phyloP scores from a whole-genome alignment of 208 protist genomes.

The Acanthamoeba healyi region DNA sequence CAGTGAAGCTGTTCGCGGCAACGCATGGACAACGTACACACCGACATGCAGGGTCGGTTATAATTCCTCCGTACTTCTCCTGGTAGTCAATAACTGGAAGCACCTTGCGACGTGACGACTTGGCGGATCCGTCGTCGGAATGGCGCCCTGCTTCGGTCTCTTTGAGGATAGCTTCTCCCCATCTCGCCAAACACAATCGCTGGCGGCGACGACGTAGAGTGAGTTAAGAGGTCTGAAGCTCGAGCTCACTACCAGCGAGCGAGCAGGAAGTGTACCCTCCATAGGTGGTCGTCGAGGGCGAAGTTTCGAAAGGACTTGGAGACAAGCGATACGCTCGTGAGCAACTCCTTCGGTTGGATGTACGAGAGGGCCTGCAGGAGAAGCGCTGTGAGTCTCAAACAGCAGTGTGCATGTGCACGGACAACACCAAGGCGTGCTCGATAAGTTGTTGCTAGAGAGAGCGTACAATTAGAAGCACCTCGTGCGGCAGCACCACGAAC shows the following conservation, averaged over 20 bases:
- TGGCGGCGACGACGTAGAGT: no score
- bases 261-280: conserved; percentile 10
- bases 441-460: no score
- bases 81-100: background rate
- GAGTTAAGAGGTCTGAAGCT: no score
- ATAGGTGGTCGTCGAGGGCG: conserved; percentile 33
- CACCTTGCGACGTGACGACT: background rate
- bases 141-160: conserved; percentile 11
- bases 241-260: no score
- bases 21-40: background rate
- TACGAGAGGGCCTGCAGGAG: background rate
- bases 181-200: background rate
- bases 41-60: background rate
- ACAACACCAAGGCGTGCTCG: no score
- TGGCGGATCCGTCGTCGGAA: background rate
- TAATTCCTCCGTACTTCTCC: background rate
- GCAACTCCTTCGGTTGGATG: background rate
- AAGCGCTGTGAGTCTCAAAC: no score
- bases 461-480: conserved; percentile 29
- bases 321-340: conserved; percentile 15
- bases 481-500: background rate
- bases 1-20: background rate
- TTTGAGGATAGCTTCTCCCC: background rate
- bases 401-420: no score
- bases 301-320: conserved; percentile 16